A percentile compares a stretch with the other conserved stretches of the same genome.
Conservation (phyloP, 2,329 filamentous ascomycete species). For the Aspergillus ochraceus region DNA sequence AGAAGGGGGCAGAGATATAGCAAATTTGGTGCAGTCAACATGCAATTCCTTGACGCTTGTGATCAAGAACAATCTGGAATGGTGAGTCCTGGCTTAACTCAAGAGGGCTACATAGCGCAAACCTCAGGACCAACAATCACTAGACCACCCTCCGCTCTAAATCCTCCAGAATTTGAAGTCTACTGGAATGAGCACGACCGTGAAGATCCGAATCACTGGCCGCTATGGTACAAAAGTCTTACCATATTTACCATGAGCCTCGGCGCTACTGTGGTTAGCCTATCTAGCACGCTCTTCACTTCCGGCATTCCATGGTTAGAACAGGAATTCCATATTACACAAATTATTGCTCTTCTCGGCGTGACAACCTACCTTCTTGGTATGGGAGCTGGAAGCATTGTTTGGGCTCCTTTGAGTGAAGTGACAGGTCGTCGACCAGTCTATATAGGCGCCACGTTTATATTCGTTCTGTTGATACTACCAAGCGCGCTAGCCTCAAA, state of each 20-base stretch:
- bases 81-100: too few species aligned
- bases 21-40: too few species aligned
- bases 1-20: too few species aligned
- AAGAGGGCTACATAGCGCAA: neutral
- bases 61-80: too few species aligned
- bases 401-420: too few species aligned
- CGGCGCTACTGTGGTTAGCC: slow-evolving; percentile 17
- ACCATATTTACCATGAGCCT: slow-evolving; percentile 15
- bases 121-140: neutral
- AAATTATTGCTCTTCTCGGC: slow-evolving; percentile 43
- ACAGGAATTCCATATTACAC: slow-evolving; percentile 16
- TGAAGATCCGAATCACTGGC: slow-evolving; percentile 19
- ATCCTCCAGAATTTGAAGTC: slow-evolving; percentile 15
- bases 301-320: slow-evolving; percentile 16
- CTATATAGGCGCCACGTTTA: neutral
- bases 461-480: slow-evolving; percentile 53
- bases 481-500: slow-evolving; percentile 68
- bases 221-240: slow-evolving; percentile 16
- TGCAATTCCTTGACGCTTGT: too few species aligned
- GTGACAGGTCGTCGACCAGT: neutral
- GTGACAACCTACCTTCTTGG: slow-evolving; percentile 69
- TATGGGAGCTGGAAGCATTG: too few species aligned
- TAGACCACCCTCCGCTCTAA: neutral
- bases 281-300: slow-evolving; percentile 21
- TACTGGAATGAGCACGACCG: slow-evolving; percentile 12